Evolutionary conservation across 345 rosid genomes (phyloP), one percentile per base, ranked within the genome.

Genomic region (Ricinus communis): DNA sequence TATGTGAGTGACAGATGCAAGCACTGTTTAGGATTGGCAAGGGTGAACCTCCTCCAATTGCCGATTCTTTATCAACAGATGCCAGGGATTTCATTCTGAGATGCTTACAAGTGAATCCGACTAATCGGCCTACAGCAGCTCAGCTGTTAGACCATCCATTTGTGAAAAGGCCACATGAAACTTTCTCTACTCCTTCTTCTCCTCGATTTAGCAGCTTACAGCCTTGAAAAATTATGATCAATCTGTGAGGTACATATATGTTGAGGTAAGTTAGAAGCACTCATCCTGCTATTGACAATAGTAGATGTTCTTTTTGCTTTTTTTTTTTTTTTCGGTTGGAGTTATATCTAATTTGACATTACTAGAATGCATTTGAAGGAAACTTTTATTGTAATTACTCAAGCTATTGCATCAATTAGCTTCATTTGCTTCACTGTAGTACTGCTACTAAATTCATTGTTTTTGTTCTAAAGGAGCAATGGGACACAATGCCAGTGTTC

Each of bases 1-100:
- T 36, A 30, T 57, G 57, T 56, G 33, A 33, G 11, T 67, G 54
- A 43, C 75, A 72, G 83, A 55, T 76, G 70, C 74, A 76, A 41
- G 83, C 83, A 50, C 24, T 76, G 45, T 71, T 72, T 59, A 64
- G 40, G 40, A 80, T 80, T 52, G 80, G 79, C 66, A 76, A 25
- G 46, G 80, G 83, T 41, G 63, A 62, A 46, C 75, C 68, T 50
- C 80, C 83, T 19, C 30, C 16, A 1, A 69, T 81, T 50, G 79
- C 81, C 0, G 18, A 59, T 0, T n/a, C 72, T 4, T 69, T 77
- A n/a, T 54, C 84, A 4, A 47, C 0, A 62, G 67, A 68, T 16
- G 79, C 84, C 41, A 59, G 5, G 0, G 70, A 81, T 61, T 81
- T 81, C 63, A 71, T 81, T 58, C 15, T 19, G 8, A 68, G n/a